Base-by-base conservation (phyloP, 441 rosid genomes). In the Omphalea diandra region DNA sequence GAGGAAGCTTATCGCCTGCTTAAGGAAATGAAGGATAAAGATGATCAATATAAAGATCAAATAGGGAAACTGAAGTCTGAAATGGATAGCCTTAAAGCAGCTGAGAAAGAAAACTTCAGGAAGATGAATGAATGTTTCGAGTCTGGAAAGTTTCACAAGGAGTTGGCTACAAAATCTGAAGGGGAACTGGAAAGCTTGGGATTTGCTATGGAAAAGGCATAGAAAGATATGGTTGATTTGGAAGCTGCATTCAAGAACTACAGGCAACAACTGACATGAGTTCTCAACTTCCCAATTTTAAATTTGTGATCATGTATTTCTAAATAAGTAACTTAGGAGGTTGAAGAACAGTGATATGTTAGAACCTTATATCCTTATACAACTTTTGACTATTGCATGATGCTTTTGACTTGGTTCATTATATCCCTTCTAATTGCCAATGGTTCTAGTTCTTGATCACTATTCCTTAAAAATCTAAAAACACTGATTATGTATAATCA, bases 201-300 rank as follows among this genome's bases (percentile, higher is more conserved):
- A 17, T 33, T 26, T 27, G 59, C 35, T 12, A 54, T 5, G 7
- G 33, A 54, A 27, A 54, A 26, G 32, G 59, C 59, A 54, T 26
- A 54, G 59, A 54, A 27, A 27, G 59, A 54, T 54, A 54, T 26
- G 18, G 32, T 33, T 27, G 59, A 54, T 12, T 33, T 54, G 7
- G 59, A 54, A 54, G 59, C 59, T 54, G 33, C 32, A 26, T 27
- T 54, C 32, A 54, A 54, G 35, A 27, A 54, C 32, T 54, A 54
- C 59, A 26, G 26, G 14, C 59, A 27, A 12, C 59, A 26, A 29
- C 32, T 54, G 18, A 26, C 18, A 26, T 54, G 32, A 54, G 33
- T 54, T 10, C 33, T n/a, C 59, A 54, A 3, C 14, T 12, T 3
- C 12, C 5, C 8, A 5, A 54, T 54, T 26, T 27, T 18, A 3